A percentile compares a stretch with the other conserved stretches of the same genome.
Conservation (phyloP, 768 basidiomycete genomes). For the Paxillus rubicundulus region DNA sequence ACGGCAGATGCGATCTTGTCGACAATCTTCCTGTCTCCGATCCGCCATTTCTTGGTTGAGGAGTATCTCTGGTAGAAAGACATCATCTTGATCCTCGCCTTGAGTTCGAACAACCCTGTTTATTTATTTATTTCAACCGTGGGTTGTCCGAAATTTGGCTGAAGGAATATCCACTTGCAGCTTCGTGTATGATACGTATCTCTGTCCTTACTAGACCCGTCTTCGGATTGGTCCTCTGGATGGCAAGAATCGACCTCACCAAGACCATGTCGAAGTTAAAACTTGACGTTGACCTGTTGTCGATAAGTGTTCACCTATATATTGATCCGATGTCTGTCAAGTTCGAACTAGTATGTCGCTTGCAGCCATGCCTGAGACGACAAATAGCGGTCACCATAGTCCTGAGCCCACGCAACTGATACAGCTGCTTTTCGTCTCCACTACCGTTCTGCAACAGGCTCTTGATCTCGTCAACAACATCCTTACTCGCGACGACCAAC, state of each 20-base stretch:
- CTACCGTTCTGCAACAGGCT: conserved; percentile 67
- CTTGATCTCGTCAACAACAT: conserved; percentile 67
- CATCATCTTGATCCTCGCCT: conserved; percentile 49
- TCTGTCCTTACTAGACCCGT: conserved; percentile 1
- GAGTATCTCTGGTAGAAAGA: conserved; percentile 65
- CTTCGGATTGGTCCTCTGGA: conserved; percentile 4
- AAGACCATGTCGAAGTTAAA: conserved; percentile 9
- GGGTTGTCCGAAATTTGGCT: conserved; percentile 79
- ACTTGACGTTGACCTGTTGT: not conserved
- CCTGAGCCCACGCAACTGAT: conserved; percentile 34
- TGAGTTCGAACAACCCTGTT: conserved; percentile 80
- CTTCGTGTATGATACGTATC: conserved; percentile 5
- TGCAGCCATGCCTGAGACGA: conserved; percentile 23
- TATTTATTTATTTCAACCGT: conserved; percentile 36
- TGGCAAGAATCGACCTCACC: conserved; percentile 11
- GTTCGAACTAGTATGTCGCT: conserved; percentile 3
- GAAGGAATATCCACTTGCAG: conserved; percentile 63
- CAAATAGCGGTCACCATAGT: conserved; percentile 8
- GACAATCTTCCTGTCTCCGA: conserved; percentile 70
- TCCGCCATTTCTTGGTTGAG: conserved; percentile 40
- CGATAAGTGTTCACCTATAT: conserved; percentile 16
- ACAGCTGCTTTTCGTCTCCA: conserved; percentile 65
- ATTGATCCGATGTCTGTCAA: not conserved
- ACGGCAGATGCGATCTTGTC: conserved; percentile 52
- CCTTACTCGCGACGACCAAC: conserved; percentile 66